phyloP scores from a whole-genome alignment of 495 filamentous ascomycete genomes.

The Aspergillus asperescens region DNA sequence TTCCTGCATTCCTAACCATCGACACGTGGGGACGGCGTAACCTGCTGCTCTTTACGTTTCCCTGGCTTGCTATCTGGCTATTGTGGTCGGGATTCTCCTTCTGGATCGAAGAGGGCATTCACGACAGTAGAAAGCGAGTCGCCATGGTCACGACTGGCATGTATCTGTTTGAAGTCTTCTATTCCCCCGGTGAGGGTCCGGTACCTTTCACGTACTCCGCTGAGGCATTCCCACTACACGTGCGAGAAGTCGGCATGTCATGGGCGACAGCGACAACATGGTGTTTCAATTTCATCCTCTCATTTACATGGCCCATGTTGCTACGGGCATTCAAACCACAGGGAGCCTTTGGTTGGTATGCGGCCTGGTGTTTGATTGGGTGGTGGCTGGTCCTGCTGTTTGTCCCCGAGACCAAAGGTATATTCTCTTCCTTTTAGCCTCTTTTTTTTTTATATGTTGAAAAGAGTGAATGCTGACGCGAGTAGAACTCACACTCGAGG shows the following conservation, averaged over 20 bases:
- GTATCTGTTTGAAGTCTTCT: conserved; percentile 49
- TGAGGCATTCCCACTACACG: conserved; percentile 54
- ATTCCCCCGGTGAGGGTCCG: conserved; percentile 53
- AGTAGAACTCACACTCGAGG: conserved; percentile 45
- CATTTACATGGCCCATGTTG: conserved; percentile 53
- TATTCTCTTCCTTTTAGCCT: conserved; percentile 2
- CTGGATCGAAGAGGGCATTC: conserved; percentile 39
- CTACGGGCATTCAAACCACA: conserved; percentile 45
- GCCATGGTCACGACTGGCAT: conserved; percentile 47
- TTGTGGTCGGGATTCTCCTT: conserved; percentile 56
- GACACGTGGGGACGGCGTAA: conserved; percentile 60
- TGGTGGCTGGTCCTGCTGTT: conserved; percentile 52
- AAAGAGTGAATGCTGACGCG: conserved; percentile 1
- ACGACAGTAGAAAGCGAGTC: conserved; percentile 31
- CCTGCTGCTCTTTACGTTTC: conserved; percentile 61
- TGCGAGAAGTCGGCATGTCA: conserved; percentile 66
- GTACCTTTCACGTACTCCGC: conserved; percentile 56
- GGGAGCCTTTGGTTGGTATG: conserved; percentile 60
- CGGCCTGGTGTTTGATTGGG: conserved; percentile 53
- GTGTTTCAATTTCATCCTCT: conserved; percentile 51
- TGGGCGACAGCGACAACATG: conserved; percentile 51
- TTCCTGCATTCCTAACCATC: conserved; percentile 64
- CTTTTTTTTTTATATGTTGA: background rate
- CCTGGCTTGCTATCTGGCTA: conserved; percentile 54
- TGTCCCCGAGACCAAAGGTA: conserved; percentile 55